phyloP scores from a whole-genome alignment of 345 rosid species.

The Euphorbia tirucalli region DNA sequence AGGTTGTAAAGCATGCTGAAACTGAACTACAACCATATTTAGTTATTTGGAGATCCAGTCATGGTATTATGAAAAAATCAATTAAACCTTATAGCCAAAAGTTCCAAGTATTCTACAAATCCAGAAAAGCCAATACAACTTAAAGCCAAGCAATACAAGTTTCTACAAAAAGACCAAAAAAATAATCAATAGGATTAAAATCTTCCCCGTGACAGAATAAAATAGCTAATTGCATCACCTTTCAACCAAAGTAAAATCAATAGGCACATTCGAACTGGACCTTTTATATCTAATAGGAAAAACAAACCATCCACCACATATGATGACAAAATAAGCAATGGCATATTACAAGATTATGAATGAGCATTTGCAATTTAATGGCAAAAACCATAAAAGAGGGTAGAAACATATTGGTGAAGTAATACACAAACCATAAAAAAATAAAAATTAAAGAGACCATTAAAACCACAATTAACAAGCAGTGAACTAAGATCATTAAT shows the following conservation, averaged over 20 bases:
- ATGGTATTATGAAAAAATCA: neutral
- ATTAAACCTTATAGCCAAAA: neutral
- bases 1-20: neutral
- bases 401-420: neutral
- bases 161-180: neutral
- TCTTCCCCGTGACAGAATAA: neutral
- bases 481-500: neutral
- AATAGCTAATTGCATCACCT: neutral
- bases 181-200: neutral
- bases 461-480: neutral
- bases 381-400: neutral
- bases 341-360: neutral
- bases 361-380: neutral
- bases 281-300: too few species aligned
- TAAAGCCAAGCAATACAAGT: neutral
- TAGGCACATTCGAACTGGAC: too few species aligned
- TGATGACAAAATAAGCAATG: too few species aligned
- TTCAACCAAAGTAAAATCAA: neutral
- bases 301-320: too few species aligned
- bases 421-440: too few species aligned
- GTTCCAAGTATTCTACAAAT: neutral
- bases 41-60: neutral
- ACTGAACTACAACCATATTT: neutral
- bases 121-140: too few species aligned
- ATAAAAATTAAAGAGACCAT: neutral